These are phyloP conservation scores for Hericium erinaceus DNA, from an alignment of 768 basidiomycete genomes.

Conservation along the genomic window DNA sequence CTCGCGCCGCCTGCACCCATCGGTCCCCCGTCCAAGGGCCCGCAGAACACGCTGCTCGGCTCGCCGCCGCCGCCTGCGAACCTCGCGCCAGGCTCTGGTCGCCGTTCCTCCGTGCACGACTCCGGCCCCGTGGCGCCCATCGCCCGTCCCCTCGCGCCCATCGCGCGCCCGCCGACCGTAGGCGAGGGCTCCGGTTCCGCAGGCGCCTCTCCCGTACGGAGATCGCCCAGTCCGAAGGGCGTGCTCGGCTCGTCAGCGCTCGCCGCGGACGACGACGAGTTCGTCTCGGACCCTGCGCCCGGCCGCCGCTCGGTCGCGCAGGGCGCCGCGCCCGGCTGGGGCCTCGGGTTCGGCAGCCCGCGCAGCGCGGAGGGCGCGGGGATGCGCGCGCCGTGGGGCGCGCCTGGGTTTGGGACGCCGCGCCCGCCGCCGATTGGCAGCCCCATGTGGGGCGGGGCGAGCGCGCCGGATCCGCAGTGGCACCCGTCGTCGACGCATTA, in stretches of 20 bases:
- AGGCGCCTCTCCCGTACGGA: constrained; percentile 47
- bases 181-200: constrained; percentile 41
- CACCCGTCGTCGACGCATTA: constrained; percentile 35
- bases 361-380: neutral
- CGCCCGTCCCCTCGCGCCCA: constrained; percentile 45
- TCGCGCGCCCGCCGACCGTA: constrained; percentile 49
- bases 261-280: constrained; percentile 73
- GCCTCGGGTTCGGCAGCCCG: neutral
- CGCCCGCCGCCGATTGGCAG: constrained; percentile 14
- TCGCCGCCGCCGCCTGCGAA: constrained; percentile 25
- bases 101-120: constrained; percentile 41
- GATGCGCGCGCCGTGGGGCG: constrained; percentile 3
- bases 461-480: constrained; percentile 34
- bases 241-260: constrained; percentile 71
- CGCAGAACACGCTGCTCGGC: constrained; percentile 27
- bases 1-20: constrained; percentile 40
- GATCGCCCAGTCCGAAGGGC: constrained; percentile 52
- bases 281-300: constrained; percentile 41
- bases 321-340: neutral
- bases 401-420: constrained; percentile 12
- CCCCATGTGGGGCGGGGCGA: constrained; percentile 11
- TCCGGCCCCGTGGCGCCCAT: constrained; percentile 20
- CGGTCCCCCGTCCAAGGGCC: constrained; percentile 26
- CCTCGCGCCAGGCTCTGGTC: constrained; percentile 40
- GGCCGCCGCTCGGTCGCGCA: constrained; percentile 25